A percentile compares a stretch with the other conserved stretches of the same genome.
Evolutionary conservation across 2,329 filamentous ascomycete species (phyloP).

Genomic region (Aspergillus ustus): DNA sequence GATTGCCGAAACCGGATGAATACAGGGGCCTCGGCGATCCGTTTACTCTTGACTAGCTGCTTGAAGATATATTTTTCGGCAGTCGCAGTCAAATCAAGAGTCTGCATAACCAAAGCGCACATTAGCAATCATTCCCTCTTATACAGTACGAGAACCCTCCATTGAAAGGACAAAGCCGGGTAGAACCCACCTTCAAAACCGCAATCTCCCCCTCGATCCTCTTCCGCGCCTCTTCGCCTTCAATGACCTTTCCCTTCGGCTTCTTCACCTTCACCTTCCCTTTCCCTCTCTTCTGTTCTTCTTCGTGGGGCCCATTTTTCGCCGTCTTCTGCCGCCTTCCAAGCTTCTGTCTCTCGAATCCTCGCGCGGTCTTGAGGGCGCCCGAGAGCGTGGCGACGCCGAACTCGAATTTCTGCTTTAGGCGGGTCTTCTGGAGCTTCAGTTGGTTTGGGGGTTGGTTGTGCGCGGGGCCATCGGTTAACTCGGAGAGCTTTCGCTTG

Average conservation of each 20-base stretch:
- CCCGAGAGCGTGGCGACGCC: constrained; percentile 55
- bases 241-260: constrained; percentile 36
- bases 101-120: constrained; percentile 35
- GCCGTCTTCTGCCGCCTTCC: constrained; percentile 63
- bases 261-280: neutral
- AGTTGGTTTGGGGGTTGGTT: constrained; percentile 18
- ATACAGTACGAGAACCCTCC: neutral
- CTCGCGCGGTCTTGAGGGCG: constrained; percentile 62
- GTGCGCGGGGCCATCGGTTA: constrained; percentile 23
- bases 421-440: constrained; percentile 39
- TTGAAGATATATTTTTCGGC: constrained; percentile 62
- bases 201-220: constrained; percentile 60
- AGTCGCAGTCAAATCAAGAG: constrained; percentile 54
- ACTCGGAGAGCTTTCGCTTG: constrained; percentile 47
- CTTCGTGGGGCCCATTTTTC: constrained; percentile 35
- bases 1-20: constrained; percentile 49
- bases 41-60: constrained; percentile 61
- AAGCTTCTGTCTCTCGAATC: constrained; percentile 68
- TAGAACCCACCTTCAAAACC: constrained; percentile 57
- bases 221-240: constrained; percentile 34
- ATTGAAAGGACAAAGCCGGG: neutral
- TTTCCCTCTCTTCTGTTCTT: neutral
- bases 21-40: constrained; percentile 55
- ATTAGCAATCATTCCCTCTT: constrained; percentile 14
- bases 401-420: constrained; percentile 55